Conservation (phyloP, 169 alveolate species). For the Perkinsus marinus region DNA sequence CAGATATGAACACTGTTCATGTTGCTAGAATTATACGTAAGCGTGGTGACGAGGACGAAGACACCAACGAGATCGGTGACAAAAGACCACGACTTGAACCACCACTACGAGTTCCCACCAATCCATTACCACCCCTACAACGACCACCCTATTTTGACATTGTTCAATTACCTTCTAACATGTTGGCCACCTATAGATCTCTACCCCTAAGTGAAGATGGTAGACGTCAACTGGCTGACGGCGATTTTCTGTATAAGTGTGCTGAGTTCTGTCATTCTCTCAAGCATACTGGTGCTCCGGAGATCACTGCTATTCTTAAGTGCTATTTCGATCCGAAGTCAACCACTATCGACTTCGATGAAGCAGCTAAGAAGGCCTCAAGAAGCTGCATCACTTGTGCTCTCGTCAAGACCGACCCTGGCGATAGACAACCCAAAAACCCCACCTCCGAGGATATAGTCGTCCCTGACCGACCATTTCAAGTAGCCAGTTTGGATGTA, state of each 20-base stretch:
- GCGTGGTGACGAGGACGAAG: too few relatives aligned
- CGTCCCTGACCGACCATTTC: neutral
- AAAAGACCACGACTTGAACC: too few relatives aligned
- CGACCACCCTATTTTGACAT: too few relatives aligned
- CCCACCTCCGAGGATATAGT: neutral
- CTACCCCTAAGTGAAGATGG: neutral
- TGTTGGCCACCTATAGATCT: too few relatives aligned
- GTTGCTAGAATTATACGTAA: too few relatives aligned
- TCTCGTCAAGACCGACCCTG: neutral
- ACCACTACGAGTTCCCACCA: too few relatives aligned
- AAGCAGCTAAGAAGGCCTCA: neutral
- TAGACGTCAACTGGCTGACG: neutral
- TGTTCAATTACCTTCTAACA: too few relatives aligned
- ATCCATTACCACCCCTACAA: too few relatives aligned
- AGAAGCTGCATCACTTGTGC: neutral
- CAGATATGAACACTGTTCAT: too few relatives aligned
- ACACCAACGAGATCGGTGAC: too few relatives aligned
- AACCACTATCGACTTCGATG: neutral
- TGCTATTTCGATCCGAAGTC: neutral
- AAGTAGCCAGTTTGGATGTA: neutral
- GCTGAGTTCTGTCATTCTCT: neutral
- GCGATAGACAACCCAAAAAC: neutral
- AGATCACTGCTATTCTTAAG: neutral
- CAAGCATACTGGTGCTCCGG: neutral
- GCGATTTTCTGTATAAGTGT: neutral